Evolutionary conservation across 2,329 filamentous ascomycete genomes (phyloP).

Genomic region (Clarireedia homoeocarpa): DNA sequence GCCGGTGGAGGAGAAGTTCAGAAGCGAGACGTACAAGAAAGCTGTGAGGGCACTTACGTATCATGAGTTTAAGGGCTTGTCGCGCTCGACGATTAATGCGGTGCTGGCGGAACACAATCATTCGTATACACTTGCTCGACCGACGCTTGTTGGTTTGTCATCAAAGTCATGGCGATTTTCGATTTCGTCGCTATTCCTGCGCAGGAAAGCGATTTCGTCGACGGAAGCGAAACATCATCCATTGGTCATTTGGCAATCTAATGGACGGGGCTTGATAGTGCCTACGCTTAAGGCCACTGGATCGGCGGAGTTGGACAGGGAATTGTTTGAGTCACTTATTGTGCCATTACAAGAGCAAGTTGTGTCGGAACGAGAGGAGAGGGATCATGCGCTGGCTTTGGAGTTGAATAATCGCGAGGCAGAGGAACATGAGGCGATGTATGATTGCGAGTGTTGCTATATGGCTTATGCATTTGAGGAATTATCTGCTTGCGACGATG

Average conservation of each 20-base stretch:
- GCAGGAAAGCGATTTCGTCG: constrained; percentile 49
- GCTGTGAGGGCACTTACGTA: constrained; percentile 62
- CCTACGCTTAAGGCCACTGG: constrained; percentile 60
- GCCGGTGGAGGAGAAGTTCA: constrained; percentile 56
- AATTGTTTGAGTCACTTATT: constrained; percentile 52
- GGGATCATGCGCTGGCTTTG: constrained; percentile 45
- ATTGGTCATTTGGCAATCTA: constrained; percentile 53
- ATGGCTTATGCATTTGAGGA: constrained; percentile 63
- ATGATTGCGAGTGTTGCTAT: constrained; percentile 77
- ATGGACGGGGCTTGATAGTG: constrained; percentile 45
- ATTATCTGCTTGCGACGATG: constrained; percentile 57
- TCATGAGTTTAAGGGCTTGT: constrained; percentile 68
- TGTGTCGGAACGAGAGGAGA: constrained; percentile 37
- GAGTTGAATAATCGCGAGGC: constrained; percentile 52
- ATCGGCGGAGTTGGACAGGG: constrained; percentile 54
- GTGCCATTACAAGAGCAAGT: constrained; percentile 42
- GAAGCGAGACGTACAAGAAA: constrained; percentile 57
- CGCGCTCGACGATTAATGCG: constrained; percentile 65
- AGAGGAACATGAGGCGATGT: constrained; percentile 45
- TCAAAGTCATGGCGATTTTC: constrained; percentile 72
- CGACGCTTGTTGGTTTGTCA: constrained; percentile 59
- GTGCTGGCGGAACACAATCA: constrained; percentile 77
- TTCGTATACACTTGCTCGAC: constrained; percentile 65
- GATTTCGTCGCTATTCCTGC: constrained; percentile 61
- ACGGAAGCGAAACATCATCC: constrained; percentile 52